phyloP scores from a whole-genome alignment of 2,329 filamentous ascomycete genomes.

The Bertia moriformis region DNA sequence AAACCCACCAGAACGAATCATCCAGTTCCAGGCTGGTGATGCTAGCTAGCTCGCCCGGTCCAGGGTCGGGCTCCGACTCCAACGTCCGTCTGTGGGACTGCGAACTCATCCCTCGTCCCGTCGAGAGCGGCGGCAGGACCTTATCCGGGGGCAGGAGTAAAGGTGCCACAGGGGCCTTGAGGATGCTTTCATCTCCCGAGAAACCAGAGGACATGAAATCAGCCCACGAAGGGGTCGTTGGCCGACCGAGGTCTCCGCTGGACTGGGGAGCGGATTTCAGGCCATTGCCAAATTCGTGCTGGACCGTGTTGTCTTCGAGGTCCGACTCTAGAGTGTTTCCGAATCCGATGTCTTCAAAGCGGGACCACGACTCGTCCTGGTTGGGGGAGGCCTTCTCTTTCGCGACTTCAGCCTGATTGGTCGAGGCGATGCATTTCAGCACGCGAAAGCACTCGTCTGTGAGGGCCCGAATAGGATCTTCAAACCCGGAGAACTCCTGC shows the following conservation, averaged over 20 bases:
- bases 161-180: slow-evolving; percentile 34
- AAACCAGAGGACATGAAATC: slow-evolving; percentile 95
- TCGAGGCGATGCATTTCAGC: slow-evolving; percentile 70
- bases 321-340: slow-evolving; percentile 47
- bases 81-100: slow-evolving; percentile 66
- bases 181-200: slow-evolving; percentile 58
- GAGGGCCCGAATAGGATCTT: slow-evolving; percentile 74
- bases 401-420: slow-evolving; percentile 70
- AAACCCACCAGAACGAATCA: slow-evolving; percentile 98
- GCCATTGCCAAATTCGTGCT: slow-evolving; percentile 28
- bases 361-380: slow-evolving; percentile 84
- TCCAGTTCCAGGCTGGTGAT: slow-evolving; percentile 77
- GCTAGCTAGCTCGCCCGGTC: slow-evolving; percentile 87
- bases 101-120: slow-evolving; percentile 65
- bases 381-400: slow-evolving; percentile 58
- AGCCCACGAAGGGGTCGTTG: slow-evolving; percentile 94
- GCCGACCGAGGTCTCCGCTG: slow-evolving; percentile 55
- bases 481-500: slow-evolving; percentile 72
- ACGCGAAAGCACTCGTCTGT: slow-evolving; percentile 92
- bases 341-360: slow-evolving; percentile 92
- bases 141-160: slow-evolving; percentile 76
- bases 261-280: slow-evolving; percentile 48
- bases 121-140: slow-evolving; percentile 64
- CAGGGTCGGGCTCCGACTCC: slow-evolving; percentile 54
- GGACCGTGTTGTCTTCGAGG: slow-evolving; percentile 48